Conservation (phyloP, 441 rosid genomes). For the Syzygium syzygioides region DNA sequence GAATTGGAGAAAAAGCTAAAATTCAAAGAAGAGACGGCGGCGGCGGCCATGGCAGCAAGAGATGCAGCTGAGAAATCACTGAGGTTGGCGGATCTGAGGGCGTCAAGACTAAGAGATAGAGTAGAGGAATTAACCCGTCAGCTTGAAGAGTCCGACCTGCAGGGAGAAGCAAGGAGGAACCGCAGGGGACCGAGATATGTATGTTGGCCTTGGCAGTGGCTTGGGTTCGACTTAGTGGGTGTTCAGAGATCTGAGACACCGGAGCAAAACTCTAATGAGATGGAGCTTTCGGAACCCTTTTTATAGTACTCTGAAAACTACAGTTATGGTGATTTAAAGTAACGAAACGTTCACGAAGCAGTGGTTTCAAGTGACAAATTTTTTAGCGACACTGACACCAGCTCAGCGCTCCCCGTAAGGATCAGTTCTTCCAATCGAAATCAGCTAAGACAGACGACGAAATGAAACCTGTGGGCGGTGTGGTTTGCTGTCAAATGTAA, state of each 20-base stretch:
- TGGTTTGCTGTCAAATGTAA: background rate
- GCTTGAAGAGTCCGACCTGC: constrained; percentile 72
- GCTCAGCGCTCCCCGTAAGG: background rate
- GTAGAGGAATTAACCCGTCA: constrained; percentile 76
- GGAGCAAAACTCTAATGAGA: constrained; percentile 64
- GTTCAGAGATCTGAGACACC: constrained; percentile 36
- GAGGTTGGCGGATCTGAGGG: constrained; percentile 75
- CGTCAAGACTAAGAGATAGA: constrained; percentile 75
- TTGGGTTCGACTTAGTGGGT: constrained; percentile 85
- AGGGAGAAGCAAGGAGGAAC: constrained; percentile 41
- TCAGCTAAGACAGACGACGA: background rate
- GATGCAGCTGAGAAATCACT: constrained; percentile 94
- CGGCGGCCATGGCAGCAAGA: constrained; percentile 94
- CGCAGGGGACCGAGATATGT: constrained; percentile 55
- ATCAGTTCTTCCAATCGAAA: background rate
- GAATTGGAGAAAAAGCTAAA: constrained; percentile 83
- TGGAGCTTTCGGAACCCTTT: constrained; percentile 96
- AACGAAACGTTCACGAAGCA: background rate
- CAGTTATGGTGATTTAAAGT: constrained; percentile 10
- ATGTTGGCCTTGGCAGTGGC: constrained; percentile 99
- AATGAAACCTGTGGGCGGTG: background rate
- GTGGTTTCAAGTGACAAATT: background rate
- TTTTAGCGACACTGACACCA: background rate
- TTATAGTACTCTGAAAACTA: constrained; percentile 20
- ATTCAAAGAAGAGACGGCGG: constrained; percentile 91